Percentiles rank a stretch among this genome's conserved stretches.
Evolutionary conservation across 345 rosid species (phyloP).

Genomic region (Litchi chinensis): DNA sequence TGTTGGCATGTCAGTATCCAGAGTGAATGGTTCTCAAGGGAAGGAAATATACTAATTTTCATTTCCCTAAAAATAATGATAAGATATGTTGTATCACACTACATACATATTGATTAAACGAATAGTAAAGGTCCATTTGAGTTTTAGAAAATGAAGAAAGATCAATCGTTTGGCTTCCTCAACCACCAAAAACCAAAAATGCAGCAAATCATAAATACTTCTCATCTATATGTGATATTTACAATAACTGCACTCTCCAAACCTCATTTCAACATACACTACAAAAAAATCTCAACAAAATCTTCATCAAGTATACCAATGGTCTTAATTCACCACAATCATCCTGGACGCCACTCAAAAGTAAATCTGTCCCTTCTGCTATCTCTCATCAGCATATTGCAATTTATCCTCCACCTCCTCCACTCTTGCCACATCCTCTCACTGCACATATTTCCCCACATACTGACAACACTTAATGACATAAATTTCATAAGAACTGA

Average conservation of each 20-base stretch:
- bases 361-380: neutral
- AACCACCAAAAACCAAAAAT: neutral
- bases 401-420: neutral
- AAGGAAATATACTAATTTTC: neutral
- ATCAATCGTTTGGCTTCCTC: neutral
- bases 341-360: neutral
- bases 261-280: neutral
- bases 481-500: neutral
- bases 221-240: neutral
- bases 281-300: neutral
- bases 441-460: neutral
- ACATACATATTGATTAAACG: neutral
- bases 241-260: neutral
- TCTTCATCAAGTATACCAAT: neutral
- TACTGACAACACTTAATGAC: neutral
- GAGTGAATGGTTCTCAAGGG: neutral
- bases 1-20: neutral
- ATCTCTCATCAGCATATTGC: neutral
- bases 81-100: neutral
- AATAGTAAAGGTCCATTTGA: neutral
- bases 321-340: neutral
- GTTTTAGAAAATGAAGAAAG: neutral
- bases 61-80: neutral
- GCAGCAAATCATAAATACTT: neutral
- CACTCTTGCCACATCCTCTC: neutral